Evolutionary conservation across 345 rosid species (phyloP), one percentile per base, ranked within the genome.

Genomic region (Linum tenue): DNA sequence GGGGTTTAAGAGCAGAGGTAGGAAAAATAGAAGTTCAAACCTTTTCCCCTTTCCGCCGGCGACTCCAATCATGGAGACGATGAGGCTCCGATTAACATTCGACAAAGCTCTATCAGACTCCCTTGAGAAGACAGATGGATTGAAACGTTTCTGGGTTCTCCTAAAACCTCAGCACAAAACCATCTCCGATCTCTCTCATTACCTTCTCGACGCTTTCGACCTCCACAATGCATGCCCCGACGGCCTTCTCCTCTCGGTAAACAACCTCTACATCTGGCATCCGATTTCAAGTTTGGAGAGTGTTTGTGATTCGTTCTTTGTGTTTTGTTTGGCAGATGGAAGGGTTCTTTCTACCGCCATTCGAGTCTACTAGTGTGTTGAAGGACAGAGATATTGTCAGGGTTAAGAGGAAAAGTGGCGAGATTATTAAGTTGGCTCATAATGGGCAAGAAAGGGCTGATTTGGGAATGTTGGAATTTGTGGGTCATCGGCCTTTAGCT

Each of bases 341-440:
- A 66, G 96, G 91, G 5, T 91, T 87, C 72, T 88, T 72, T 74
- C 73, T 95, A 65, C 99, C 99, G 4, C 83, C 91, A 36, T 91
- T 95, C n/a, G 97, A 91, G 78, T 83, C 89, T 1, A 85, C 84
- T 71, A 75, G 75, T 64, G 71, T 95, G 60, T 77, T 95, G 67
- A 84, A 83, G 76, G 96, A 95, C 72, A 87, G 79, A 63, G 99
- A 95, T 66, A 74, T 87, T 40, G 69, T 95, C 66, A 6, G 53
- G 60, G 88, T 91, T 75, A 80, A 75, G 72, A 90, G 71, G 81
- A 88, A 77, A 74, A 75, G 72, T 44, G 73, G 72, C 2, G 31
- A 22, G 31, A 22, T 70, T 31, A 44, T 67, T 7, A 66, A 41
- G 63, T 68, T 71, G 53, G 71, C 37, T 17, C 67, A 79, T n/a